Percentiles rank a stretch among this genome's conserved stretches.
phyloP scores from a whole-genome alignment of 2,329 filamentous ascomycete species.

The Colletotrichum karsti region DNA sequence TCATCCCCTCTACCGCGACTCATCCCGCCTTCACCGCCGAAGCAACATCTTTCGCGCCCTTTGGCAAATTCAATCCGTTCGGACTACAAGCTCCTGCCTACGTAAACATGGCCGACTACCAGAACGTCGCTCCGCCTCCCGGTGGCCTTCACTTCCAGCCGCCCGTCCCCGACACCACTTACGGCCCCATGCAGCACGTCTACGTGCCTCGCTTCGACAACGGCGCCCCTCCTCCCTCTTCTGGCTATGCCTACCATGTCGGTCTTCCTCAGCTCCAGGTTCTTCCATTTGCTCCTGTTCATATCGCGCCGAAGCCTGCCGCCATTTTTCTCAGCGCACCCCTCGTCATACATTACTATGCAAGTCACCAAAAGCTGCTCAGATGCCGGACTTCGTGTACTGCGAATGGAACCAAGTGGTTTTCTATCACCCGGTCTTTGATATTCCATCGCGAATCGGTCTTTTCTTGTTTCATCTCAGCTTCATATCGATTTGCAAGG shows the following conservation, averaged over 20 bases:
- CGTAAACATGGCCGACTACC: constrained; percentile 49
- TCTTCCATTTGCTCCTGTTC: constrained; percentile 31
- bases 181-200: constrained; percentile 62
- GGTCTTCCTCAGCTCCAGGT: constrained; percentile 39
- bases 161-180: constrained; percentile 64
- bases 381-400: not conserved
- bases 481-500: not conserved
- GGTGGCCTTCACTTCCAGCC: constrained; percentile 64
- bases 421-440: not conserved
- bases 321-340: constrained; percentile 8
- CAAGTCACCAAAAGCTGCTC: constrained; percentile 40
- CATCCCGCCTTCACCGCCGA: constrained; percentile 13
- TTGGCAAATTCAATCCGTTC: constrained; percentile 20
- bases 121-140: constrained; percentile 49
- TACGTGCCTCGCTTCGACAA: constrained; percentile 64
- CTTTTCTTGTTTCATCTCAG: not conserved
- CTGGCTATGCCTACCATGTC: constrained; percentile 38
- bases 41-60: constrained; percentile 17
- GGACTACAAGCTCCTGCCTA: constrained; percentile 28
- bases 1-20: constrained; percentile 24
- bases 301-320: not conserved
- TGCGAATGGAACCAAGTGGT: constrained; percentile 8
- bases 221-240: constrained; percentile 33
- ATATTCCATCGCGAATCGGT: not conserved
- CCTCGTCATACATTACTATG: constrained; percentile 42